Base-by-base conservation (phyloP, 208 protist species). In the Trypanosoma mega region DNA sequence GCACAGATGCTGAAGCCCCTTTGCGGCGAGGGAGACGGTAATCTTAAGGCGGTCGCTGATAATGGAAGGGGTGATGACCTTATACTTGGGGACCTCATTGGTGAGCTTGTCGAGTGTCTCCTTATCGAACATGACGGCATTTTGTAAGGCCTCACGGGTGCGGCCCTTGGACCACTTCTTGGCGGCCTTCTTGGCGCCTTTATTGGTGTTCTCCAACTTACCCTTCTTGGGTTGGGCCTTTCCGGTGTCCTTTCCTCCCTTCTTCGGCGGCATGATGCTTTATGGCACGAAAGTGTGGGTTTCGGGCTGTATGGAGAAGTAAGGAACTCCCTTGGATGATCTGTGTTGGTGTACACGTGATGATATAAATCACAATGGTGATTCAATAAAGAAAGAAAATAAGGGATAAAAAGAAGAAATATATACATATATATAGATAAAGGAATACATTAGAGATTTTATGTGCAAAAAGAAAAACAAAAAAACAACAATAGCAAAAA, bases 151-250 rank as follows among this genome's bases (percentile, higher is more conserved):
- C 84, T 97, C 92, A 49, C 87, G 88, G 34, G 78, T 84, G 70
- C 87, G 84, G 36, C 81, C 82, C 74, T 97, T 97, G 62, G 77
- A 92, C 92, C 92, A 97, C 82, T 97, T 97, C 87, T 97, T 97
- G 45, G 87, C 63, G 30, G 84, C 78, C 76, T 92, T 89, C 84
- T 94, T 94, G 43, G 76, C 74, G 49, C 80, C 77, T 72, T 87
- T 90, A 48, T 64, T 73, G 43, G 56, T 41, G 63, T 70, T 72
- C 68, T 79, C 68, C 62, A 77, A 59, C 76, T 82, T 82, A 55
- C 72, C 72, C 72, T 83, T 83, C 72, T 83, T 83, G 44, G 77
- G 54, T 41, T 60, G 39, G 23, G 41, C 27, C 51, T 72, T 72
- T 18, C 8, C 34, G 34, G 56, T 60, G 49, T 64, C 56, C 57